Evolutionary conservation across 495 filamentous ascomycete genomes (phyloP), one percentile per base, ranked within the genome.

Genomic region (Aspergillus sclerotioniger): DNA sequence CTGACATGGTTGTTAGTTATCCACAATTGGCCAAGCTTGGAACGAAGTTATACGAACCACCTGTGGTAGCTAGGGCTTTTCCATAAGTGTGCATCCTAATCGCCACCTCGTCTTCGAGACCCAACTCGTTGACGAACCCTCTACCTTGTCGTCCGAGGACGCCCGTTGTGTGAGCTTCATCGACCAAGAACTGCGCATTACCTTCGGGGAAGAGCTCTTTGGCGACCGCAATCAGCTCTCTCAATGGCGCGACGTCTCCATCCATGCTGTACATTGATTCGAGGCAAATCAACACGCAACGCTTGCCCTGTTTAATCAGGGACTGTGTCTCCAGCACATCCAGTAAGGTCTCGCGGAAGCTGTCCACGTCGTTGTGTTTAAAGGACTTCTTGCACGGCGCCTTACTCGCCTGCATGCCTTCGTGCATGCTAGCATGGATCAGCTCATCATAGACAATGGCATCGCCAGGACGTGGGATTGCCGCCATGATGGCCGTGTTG

Each of bases 221-320:
- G 0, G 87, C 82, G 1, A 80, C 61, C 8, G 72, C 62, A 1
- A 88, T 73, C 37, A 92, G 79, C 17, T 85, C 75, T 12, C 67
- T 61, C n/a, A 94, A 71, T 0, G 87, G 88, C 8, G 80, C 81
- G 9, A 89, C 63, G 68, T 92, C 89, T 0, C 90, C 90, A 65
- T 92, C 88, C 90, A 94, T 92, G 55, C 86, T 90, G 67, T 94
- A 94, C 15, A 92, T 71, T 2, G 81, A 80, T 63, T 94, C 90
- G 0, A 92, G 74, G 0, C 84, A 84, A 28, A 92, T 76, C 61
- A 92, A 85, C 3, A 80, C 69, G 61, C 73, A 76, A 6, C 66
- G 59, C 5, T 67, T 62, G 0, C 77, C 77, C 3, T 64, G 45
- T 28, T 51, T 45, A n/a, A 82, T 53, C 15, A 51, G 21, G 0